These are phyloP conservation scores for Dactylonectria macrodidyma DNA, from an alignment of 2,329 filamentous ascomycete species.

Conservation along the genomic window DNA sequence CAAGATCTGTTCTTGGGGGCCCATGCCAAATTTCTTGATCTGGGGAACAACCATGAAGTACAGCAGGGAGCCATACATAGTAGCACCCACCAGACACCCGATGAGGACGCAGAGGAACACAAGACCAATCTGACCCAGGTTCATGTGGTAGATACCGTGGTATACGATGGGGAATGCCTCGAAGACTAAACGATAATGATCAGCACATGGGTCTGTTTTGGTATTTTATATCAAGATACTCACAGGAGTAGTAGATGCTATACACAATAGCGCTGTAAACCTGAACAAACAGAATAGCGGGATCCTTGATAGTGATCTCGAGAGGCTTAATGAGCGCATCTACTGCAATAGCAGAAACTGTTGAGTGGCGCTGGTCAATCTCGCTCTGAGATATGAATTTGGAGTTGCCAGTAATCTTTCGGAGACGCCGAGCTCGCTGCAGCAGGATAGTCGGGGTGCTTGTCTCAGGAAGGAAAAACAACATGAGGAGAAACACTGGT, in stretches of 20 bases:
- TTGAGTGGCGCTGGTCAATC: conserved; percentile 71
- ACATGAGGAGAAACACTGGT: conserved; percentile 71
- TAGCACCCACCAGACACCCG: conserved; percentile 66
- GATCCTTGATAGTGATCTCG: conserved; percentile 73
- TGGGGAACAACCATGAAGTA: conserved; percentile 66
- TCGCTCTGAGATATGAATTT: conserved; percentile 74
- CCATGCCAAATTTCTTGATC: conserved; percentile 64
- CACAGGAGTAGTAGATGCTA: conserved; percentile 70
- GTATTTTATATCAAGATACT: no score
- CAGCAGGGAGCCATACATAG: conserved; percentile 65
- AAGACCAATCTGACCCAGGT: conserved; percentile 69
- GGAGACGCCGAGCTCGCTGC: conserved; percentile 71
- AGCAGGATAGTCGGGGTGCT: conserved; percentile 71
- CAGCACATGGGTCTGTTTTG: no score
- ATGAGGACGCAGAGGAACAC: conserved; percentile 73
- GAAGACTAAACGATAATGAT: conserved; percentile 56
- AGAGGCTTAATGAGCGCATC: conserved; percentile 74
- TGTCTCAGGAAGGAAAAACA: conserved; percentile 76
- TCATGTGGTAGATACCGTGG: conserved; percentile 71
- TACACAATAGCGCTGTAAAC: conserved; percentile 74
- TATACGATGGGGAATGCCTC: conserved; percentile 78
- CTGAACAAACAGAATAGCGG: conserved; percentile 73
- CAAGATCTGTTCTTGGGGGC: conserved; percentile 67
- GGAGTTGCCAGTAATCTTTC: conserved; percentile 69
- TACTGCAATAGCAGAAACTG: conserved; percentile 60